Conservation (phyloP, 225 moss, liverwort and hornwort genomes). For the Sphagnum tenellum region DNA sequence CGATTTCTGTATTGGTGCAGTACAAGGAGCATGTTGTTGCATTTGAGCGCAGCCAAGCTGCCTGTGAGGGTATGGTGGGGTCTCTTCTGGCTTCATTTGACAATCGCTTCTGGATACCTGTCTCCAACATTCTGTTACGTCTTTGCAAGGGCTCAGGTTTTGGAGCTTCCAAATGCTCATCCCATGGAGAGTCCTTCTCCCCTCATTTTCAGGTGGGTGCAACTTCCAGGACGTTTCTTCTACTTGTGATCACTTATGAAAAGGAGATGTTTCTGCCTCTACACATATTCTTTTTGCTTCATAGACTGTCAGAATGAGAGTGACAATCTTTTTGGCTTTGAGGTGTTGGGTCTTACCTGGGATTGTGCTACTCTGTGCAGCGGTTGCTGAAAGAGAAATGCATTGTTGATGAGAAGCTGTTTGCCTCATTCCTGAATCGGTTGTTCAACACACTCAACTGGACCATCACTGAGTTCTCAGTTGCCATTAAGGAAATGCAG, state of each 20-base stretch:
- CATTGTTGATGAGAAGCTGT: constrained; percentile 64
- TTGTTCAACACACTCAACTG: constrained; percentile 98
- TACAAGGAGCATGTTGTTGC: constrained; percentile 89
- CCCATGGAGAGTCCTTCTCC: constrained; percentile 91
- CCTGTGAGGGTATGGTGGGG: constrained; percentile 76
- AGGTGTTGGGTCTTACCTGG: not conserved
- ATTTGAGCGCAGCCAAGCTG: constrained; percentile 83
- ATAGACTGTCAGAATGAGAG: too few relatives aligned
- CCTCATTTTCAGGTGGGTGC: constrained; percentile 70
- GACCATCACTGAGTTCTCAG: constrained; percentile 96
- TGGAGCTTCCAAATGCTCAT: constrained; percentile 84
- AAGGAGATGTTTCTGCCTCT: not conserved
- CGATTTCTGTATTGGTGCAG: constrained; percentile 89
- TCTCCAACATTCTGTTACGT: constrained; percentile 89
- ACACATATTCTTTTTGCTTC: too few relatives aligned
- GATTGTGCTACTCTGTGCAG: constrained; percentile 35
- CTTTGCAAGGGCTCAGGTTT: constrained; percentile 98
- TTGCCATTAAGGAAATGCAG: constrained; percentile 97
- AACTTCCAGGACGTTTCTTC: not conserved
- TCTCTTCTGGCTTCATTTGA: constrained; percentile 72
- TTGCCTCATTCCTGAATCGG: constrained; percentile 85
- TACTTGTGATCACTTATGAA: not conserved
- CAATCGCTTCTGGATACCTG: constrained; percentile 98
- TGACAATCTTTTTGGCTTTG: not conserved
- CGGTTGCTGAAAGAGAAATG: constrained; percentile 82